A percentile compares a stretch with the other conserved stretches of the same genome.
Conservation (phyloP, 306 rosid species). For the Acacia acuminata region DNA sequence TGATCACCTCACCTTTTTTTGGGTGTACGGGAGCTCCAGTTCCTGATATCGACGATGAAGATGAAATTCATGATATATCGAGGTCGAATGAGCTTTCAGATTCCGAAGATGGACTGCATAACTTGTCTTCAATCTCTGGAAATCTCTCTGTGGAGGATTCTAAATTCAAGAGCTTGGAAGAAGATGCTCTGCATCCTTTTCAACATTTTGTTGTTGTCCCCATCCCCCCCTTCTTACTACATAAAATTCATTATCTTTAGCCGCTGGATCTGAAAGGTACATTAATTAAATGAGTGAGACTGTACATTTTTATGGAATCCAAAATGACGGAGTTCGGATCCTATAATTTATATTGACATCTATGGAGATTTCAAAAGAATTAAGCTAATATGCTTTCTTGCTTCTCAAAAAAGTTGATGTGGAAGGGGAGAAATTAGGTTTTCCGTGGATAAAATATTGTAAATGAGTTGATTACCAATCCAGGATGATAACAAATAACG, state of each 20-base stretch:
- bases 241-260: background rate
- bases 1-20: background rate
- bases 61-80: conserved; percentile 31
- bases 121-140: conserved; percentile 38
- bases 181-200: conserved; percentile 69
- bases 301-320: background rate
- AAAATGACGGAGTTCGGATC: background rate
- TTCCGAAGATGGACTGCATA: conserved; percentile 32
- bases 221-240: background rate
- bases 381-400: background rate
- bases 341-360: background rate
- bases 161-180: conserved; percentile 47
- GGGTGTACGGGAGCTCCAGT: conserved; percentile 25
- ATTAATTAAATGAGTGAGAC: background rate
- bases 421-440: background rate
- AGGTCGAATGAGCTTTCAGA: conserved; percentile 17
- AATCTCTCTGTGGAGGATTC: conserved; percentile 39
- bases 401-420: background rate
- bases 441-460: background rate
- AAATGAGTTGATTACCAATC: background rate
- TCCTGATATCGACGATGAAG: conserved; percentile 51
- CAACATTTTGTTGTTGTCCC: background rate
- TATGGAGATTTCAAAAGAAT: background rate
- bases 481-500: background rate
- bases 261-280: background rate